These are phyloP conservation scores for Neopestalotiopsis sp. DNA, from an alignment of 2,329 filamentous ascomycete species.

Conservation along the genomic window DNA sequence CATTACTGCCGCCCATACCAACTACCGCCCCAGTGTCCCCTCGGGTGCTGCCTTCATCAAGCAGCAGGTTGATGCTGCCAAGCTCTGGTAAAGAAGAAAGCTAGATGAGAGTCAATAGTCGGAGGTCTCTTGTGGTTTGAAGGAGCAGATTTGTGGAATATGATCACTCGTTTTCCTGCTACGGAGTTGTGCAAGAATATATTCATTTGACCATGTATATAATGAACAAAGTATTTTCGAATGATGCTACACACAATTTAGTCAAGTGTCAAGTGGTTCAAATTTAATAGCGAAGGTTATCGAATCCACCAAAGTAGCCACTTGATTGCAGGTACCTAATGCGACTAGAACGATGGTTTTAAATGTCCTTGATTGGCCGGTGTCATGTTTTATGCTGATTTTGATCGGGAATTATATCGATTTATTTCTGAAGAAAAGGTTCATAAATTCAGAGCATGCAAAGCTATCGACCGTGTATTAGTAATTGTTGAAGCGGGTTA, in stretches of 20 bases:
- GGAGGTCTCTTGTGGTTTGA: not conserved
- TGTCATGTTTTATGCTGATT: no score
- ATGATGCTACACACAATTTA: not conserved
- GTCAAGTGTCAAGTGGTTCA: no score
- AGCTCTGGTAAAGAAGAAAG: not conserved
- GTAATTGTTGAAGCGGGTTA: no score
- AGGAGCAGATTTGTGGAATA: not conserved
- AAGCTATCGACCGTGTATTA: no score
- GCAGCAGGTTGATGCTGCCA: constrained; percentile 13
- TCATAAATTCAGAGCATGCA: no score
- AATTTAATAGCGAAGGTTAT: no score
- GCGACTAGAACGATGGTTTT: no score
- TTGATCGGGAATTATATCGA: no score
- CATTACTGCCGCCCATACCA: constrained; percentile 42
- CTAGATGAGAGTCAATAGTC: not conserved
- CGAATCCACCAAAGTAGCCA: no score
- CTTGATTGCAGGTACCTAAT: no score
- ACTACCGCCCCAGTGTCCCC: constrained; percentile 32
- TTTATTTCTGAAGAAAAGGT: no score
- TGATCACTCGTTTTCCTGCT: not conserved
- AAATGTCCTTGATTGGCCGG: no score
- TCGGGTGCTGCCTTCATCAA: constrained; percentile 22
- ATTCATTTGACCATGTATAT: not conserved
- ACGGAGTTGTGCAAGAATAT: not conserved
- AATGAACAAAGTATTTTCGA: not conserved